Percentiles rank a stretch among this genome's conserved stretches.
Evolutionary conservation across 1,284 basidiomycete genomes (phyloP).

Genomic region (Wallemia hederae): DNA sequence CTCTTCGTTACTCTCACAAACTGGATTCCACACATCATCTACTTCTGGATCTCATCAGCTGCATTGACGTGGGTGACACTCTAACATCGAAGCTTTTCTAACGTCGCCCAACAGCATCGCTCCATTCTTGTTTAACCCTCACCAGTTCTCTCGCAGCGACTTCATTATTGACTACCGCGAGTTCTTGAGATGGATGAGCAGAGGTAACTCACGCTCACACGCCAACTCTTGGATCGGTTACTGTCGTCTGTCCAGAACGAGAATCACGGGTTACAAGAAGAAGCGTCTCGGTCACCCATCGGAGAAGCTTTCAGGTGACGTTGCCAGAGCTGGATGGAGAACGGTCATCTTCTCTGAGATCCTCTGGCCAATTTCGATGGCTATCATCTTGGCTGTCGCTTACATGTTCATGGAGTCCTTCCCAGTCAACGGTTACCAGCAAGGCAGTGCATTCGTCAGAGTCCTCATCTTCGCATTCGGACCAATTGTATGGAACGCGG

Average conservation of each 20-base stretch:
- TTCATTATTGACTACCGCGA: conserved; percentile 91
- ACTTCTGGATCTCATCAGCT: conserved; percentile 41
- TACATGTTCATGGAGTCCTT: conserved; percentile 60
- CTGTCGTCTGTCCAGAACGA: conserved; percentile 70
- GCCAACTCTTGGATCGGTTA: conserved; percentile 94
- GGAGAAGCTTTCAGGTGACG: conserved; percentile 72
- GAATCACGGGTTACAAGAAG: conserved; percentile 93
- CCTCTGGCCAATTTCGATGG: conserved; percentile 52
- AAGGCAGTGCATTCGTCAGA: conserved; percentile 46
- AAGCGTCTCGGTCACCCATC: conserved; percentile 79
- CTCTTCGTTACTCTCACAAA: conserved; percentile 67
- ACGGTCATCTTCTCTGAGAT: conserved; percentile 67
- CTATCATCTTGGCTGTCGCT: conserved; percentile 51
- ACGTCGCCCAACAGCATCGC: conserved; percentile 60
- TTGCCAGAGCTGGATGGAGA: conserved; percentile 66
- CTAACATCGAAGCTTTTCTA: conserved; percentile 21
- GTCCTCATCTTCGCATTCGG: conserved; percentile 79
- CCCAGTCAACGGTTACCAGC: conserved; percentile 24
- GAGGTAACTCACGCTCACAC: conserved; percentile 84
- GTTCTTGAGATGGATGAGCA: conserved; percentile 88
- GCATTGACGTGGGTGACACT: conserved; percentile 1
- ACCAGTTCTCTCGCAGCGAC: conserved; percentile 80
- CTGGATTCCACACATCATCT: conserved; percentile 69
- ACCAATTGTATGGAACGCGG: conserved; percentile 85
- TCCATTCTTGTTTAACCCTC: conserved; percentile 88